Percentiles rank a stretch among this genome's conserved stretches.
These are phyloP conservation scores for Thermochaetoides thermophila DNA, from an alignment of 495 filamentous ascomycete genomes.

Conservation along the genomic window DNA sequence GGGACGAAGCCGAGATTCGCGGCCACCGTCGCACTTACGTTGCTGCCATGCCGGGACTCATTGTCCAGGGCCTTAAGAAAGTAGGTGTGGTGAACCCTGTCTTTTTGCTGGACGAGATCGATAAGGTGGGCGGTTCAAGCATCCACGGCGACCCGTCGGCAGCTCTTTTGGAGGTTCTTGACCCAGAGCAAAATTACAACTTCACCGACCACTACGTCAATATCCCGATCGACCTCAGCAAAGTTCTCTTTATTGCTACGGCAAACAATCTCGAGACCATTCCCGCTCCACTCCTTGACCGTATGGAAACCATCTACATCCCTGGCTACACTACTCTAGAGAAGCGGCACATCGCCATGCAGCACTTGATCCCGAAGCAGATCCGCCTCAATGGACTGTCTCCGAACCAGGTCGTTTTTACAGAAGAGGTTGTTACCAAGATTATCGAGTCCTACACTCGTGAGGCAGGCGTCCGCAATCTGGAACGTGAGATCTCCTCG, in stretches of 20 bases:
- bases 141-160: conserved; percentile 94
- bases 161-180: conserved; percentile 97
- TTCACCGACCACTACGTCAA: conserved; percentile 96
- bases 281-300: conserved; percentile 81
- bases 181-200: conserved; percentile 91
- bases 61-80: conserved; percentile 91
- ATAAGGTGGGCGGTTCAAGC: conserved; percentile 87
- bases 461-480: conserved; percentile 91
- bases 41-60: conserved; percentile 92
- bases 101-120: conserved; percentile 94
- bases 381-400: conserved; percentile 62
- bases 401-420: conserved; percentile 56
- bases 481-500: conserved; percentile 88
- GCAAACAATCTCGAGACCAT: conserved; percentile 95
- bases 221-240: conserved; percentile 89
- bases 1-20: conserved; percentile 93
- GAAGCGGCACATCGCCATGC: conserved; percentile 88
- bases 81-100: conserved; percentile 94
- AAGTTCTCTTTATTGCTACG: conserved; percentile 96
- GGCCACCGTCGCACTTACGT: conserved; percentile 96
- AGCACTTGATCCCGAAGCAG: conserved; percentile 91
- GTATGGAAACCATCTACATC: conserved; percentile 89
- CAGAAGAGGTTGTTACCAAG: conserved; percentile 76
- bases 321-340: conserved; percentile 97
- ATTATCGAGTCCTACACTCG: conserved; percentile 93